Percentiles rank a stretch among this genome's conserved stretches.
Evolutionary conservation across 2,329 filamentous ascomycete genomes (phyloP).

Genomic region (Epichloe gansuensis): DNA sequence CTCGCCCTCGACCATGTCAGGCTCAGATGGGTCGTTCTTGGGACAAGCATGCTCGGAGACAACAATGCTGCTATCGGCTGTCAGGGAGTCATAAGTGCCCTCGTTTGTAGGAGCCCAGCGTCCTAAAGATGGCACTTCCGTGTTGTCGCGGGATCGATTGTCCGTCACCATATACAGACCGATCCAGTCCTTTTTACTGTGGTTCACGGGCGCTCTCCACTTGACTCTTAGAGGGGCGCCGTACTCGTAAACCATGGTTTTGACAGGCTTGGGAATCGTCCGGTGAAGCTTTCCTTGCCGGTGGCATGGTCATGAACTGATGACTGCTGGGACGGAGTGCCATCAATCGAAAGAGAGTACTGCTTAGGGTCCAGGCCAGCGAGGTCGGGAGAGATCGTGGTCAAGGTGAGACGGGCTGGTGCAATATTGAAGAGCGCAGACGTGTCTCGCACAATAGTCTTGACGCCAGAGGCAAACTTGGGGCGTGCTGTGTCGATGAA

Average conservation of each 20-base stretch:
- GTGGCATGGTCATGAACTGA: constrained; percentile 47
- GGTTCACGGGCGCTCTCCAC: constrained; percentile 81
- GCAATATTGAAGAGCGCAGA: constrained; percentile 81
- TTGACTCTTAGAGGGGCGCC: constrained; percentile 79
- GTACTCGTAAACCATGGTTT: constrained; percentile 74
- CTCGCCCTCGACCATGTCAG: constrained; percentile 61
- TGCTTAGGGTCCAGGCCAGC: constrained; percentile 67
- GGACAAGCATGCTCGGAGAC: constrained; percentile 50
- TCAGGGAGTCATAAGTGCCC: constrained; percentile 62
- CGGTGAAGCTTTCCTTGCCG: constrained; percentile 61
- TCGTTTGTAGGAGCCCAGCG: constrained; percentile 77
- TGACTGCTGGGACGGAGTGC: constrained; percentile 41
- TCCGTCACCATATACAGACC: constrained; percentile 94
- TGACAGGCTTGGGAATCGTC: constrained; percentile 55
- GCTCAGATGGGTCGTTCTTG: constrained; percentile 38
- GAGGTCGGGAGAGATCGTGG: constrained; percentile 65
- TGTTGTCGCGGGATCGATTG: constrained; percentile 74
- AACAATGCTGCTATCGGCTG: constrained; percentile 66
- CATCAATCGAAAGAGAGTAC: constrained; percentile 67
- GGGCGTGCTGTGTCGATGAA: constrained; percentile 76
- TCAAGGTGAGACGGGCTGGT: constrained; percentile 74
- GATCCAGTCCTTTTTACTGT: constrained; percentile 89
- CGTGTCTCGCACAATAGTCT: constrained; percentile 78
- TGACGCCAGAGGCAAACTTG: constrained; percentile 76
- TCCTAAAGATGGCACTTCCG: constrained; percentile 73